Conservation (phyloP, 2,329 filamentous ascomycete species). For the Rhexocercosporidium sp. region DNA sequence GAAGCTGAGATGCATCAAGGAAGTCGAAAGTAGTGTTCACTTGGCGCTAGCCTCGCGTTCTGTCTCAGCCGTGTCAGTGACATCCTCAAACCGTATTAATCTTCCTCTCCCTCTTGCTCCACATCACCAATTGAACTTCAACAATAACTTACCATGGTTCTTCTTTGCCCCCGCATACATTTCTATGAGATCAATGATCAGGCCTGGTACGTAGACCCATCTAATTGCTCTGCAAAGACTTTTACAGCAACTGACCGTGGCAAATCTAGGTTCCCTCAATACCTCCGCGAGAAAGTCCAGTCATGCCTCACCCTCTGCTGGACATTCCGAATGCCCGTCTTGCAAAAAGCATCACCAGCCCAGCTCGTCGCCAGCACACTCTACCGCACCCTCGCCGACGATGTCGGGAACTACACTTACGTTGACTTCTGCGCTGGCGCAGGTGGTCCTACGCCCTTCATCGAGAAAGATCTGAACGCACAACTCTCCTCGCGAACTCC, state of each 20-base stretch:
- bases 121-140: conserved; percentile 10
- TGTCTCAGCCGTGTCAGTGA: conserved; percentile 19
- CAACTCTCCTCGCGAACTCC: conserved; percentile 40
- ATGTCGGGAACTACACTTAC: conserved; percentile 61
- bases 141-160: conserved; percentile 46
- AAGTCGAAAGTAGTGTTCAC: not conserved
- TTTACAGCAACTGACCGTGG: conserved; percentile 19
- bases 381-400: conserved; percentile 52
- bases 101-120: conserved; percentile 11
- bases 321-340: conserved; percentile 61
- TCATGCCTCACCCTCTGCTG: conserved; percentile 67
- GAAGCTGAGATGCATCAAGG: not conserved
- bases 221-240: not conserved
- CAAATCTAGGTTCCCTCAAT: conserved; percentile 63
- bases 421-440: conserved; percentile 80
- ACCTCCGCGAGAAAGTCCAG: conserved; percentile 68
- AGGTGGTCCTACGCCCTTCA: conserved; percentile 71
- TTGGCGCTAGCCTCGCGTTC: conserved; percentile 32
- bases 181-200: conserved; percentile 73
- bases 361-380: conserved; percentile 64
- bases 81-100: not conserved
- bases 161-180: conserved; percentile 62
- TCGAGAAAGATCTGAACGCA: conserved; percentile 64
- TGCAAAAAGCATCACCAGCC: conserved; percentile 64
- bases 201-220: conserved; percentile 55